phyloP scores from a whole-genome alignment of 257 asterid species.

The Scutellaria galericulata region DNA sequence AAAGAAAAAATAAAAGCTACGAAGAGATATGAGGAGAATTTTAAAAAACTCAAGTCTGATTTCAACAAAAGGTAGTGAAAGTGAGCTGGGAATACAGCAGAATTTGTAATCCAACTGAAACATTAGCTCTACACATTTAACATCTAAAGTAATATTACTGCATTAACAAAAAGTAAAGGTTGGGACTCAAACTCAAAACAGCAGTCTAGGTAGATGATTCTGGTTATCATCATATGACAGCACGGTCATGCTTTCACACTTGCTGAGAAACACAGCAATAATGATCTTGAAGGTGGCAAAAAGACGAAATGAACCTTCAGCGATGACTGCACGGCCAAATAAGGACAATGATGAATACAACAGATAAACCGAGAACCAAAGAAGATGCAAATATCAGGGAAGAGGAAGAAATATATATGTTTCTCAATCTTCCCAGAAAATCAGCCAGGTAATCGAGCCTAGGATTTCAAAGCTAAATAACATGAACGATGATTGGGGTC shows the following conservation, averaged over 20 bases:
- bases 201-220: background rate
- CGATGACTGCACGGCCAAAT: constrained; percentile 45
- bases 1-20: too few species aligned
- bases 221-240: background rate
- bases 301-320: constrained; percentile 36
- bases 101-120: constrained; percentile 1
- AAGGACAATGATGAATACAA: too few species aligned
- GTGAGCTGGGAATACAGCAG: background rate
- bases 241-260: background rate
- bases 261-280: background rate
- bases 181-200: background rate
- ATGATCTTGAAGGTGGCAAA: constrained; percentile 10
- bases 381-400: too few species aligned
- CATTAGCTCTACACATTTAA: constrained; percentile 6
- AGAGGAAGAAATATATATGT: constrained; percentile 13
- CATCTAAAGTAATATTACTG: background rate
- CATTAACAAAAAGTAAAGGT: background rate
- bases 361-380: background rate
- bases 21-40: background rate
- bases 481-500: background rate
- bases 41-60: background rate
- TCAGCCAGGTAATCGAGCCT: background rate
- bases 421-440: constrained; percentile 7
- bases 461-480: constrained; percentile 16
- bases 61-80: background rate